Evolutionary conservation across 2,329 filamentous ascomycete species (phyloP), one percentile per base, ranked within the genome.

Genomic region (Cladosporium sphaerospermum): DNA sequence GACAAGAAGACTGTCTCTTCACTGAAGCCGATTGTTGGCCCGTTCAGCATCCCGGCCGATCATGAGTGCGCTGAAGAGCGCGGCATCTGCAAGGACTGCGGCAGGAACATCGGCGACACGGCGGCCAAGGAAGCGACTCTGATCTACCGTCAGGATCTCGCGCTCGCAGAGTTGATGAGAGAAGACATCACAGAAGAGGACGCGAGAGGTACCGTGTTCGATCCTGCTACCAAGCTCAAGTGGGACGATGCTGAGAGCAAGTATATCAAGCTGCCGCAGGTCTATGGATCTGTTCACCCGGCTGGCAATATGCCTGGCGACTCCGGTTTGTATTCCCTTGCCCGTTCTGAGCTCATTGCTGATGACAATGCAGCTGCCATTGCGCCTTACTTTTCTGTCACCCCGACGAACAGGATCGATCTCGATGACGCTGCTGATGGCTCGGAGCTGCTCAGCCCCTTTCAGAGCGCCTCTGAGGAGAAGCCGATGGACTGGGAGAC

Each of bases 61-160:
- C 50, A 47, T 32, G 23, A 6, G 8, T 53, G 42, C 23, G 9
- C 14, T 7, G 46, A 46, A 28, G 34, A 32, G 9, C 36, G 9
- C 23, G 50, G 42, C 50, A 46, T 53, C n/a, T 53, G 50, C 14
- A 34, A 41, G 16, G 14, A 19, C 18, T 53, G 50, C 14, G 50
- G 50, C 34, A 14, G 10, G 23, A 51, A 51, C 47, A 36, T 37
- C 16, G 47, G 47, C 31, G 11, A 51, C 13, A 2, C 11, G 2
- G 9, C 9, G 3, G 2, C 13, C 11, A 37, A 34, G 13, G 47
- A 42, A 28, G 14, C 13, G n/a, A 11, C 16, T 7, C 23, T 50
- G 4, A 6, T 14, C 6, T 23, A 50, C 31, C 47, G 47, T 28
- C 47, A 50, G n/a, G 40, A n/a, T 2, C 9, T 4, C 9, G 37